Evolutionary conservation across 768 basidiomycete species (phyloP).

Genomic region (Hemileccinum rubropunctum): DNA sequence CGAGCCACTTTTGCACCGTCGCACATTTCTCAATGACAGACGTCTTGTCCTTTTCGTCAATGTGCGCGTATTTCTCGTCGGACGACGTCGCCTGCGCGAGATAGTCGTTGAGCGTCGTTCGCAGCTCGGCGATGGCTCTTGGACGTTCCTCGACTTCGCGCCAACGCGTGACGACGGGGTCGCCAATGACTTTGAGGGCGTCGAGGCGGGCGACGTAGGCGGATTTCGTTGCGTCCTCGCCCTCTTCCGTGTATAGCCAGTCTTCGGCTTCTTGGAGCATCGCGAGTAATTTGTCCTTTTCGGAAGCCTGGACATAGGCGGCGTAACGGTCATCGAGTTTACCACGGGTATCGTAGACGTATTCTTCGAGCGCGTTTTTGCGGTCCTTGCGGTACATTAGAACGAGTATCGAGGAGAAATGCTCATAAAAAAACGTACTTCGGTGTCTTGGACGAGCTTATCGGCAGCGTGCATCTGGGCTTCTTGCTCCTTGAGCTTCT

Average conservation of each 20-base stretch:
- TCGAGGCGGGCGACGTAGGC: conserved; percentile 88
- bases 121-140: conserved; percentile 66
- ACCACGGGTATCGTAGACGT: conserved; percentile 91
- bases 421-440: conserved; percentile 49
- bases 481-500: conserved; percentile 76
- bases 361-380: conserved; percentile 98
- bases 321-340: conserved; percentile 91
- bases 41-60: conserved; percentile 86
- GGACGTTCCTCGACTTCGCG: conserved; percentile 82
- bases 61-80: conserved; percentile 89
- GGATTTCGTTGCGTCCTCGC: conserved; percentile 94
- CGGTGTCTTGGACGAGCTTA: conserved; percentile 97
- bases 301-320: conserved; percentile 64
- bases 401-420: too few relatives aligned
- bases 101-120: conserved; percentile 88
- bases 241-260: conserved; percentile 96
- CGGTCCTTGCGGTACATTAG: conserved; percentile 57
- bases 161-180: conserved; percentile 82
- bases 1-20: conserved; percentile 91
- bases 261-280: conserved; percentile 82
- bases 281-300: conserved; percentile 73
- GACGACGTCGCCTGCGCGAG: conserved; percentile 74
- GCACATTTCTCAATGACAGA: conserved; percentile 86
- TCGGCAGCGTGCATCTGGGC: conserved; percentile 86
- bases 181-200: conserved; percentile 78